Evolutionary conservation across 495 filamentous ascomycete species (phyloP).

Genomic region (Cercophora scortea): DNA sequence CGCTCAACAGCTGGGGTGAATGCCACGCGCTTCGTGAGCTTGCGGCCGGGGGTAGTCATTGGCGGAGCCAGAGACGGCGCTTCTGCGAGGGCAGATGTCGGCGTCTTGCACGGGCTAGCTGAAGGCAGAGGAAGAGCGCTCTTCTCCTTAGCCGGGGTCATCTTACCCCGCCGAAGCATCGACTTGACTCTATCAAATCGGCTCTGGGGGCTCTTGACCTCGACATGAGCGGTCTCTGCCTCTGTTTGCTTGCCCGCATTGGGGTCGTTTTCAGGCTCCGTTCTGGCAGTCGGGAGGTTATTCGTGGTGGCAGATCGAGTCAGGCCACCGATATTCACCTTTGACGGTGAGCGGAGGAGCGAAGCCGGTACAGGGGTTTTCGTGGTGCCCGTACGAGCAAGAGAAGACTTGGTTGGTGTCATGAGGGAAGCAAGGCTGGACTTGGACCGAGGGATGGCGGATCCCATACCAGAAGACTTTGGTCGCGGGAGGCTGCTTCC

Average conservation of each 20-base stretch:
- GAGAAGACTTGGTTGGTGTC: constrained; percentile 75
- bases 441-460: constrained; percentile 32
- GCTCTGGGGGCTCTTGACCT: constrained; percentile 25
- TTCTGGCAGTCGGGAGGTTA: constrained; percentile 9
- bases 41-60: constrained; percentile 40
- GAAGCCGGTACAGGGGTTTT: constrained; percentile 38
- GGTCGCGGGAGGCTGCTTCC: constrained; percentile 33
- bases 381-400: constrained; percentile 54
- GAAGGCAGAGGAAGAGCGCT: constrained; percentile 31
- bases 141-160: constrained; percentile 26
- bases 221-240: constrained; percentile 9
- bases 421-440: constrained; percentile 46
- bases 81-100: constrained; percentile 31
- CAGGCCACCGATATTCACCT: constrained; percentile 23
- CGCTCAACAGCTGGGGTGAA: constrained; percentile 41
- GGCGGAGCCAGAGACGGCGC: constrained; percentile 37
- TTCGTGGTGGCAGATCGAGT: constrained; percentile 31
- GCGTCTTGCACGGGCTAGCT: constrained; percentile 30
- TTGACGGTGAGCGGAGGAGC: constrained; percentile 27
- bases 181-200: constrained; percentile 38
- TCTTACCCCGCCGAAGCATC: constrained; percentile 35
- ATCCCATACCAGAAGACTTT: constrained; percentile 30
- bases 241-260: constrained; percentile 8
- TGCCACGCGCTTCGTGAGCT: constrained; percentile 33
- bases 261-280: background rate